Percentiles rank a stretch among this genome's conserved stretches.
Conservation (phyloP, 2,329 filamentous ascomycete genomes). For the Cladophialophora carrionii region DNA sequence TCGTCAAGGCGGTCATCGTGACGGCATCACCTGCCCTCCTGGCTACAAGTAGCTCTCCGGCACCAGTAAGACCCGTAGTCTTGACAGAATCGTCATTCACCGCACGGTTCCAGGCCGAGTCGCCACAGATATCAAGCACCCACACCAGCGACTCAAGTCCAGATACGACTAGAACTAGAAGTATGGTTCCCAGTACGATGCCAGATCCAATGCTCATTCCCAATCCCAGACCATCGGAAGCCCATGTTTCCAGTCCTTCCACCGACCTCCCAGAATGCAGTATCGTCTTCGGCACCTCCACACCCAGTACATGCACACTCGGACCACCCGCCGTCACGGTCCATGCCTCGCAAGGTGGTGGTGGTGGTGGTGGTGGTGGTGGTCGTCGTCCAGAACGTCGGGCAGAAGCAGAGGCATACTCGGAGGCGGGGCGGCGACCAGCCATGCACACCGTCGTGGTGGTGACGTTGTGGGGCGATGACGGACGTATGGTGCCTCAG, state of each 20-base stretch:
- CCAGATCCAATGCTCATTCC: neutral
- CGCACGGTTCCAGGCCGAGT: neutral
- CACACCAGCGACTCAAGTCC: neutral
- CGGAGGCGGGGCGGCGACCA: too few species aligned
- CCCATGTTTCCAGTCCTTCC: neutral
- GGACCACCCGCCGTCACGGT: neutral
- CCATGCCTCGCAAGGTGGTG: neutral
- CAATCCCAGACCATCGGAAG: neutral
- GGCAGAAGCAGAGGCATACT: neutral
- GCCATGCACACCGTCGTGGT: neutral
- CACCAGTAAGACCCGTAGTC: neutral
- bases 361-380: too few species aligned
- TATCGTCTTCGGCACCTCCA: neutral
- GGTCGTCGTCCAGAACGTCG: neutral
- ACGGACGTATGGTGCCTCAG: neutral
- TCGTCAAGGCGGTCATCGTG: neutral
- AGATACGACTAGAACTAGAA: neutral
- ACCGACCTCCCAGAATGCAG: neutral
- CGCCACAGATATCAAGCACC: neutral
- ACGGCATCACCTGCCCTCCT: neutral
- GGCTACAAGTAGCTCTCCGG: neutral
- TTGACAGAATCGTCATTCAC: neutral
- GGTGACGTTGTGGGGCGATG: neutral
- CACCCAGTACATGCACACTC: neutral
- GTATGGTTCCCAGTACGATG: too few species aligned